These are phyloP conservation scores for Hyaloraphidium curvatum DNA, from an alignment of 192 early-diverging fungal genomes.

Conservation along the genomic window DNA sequence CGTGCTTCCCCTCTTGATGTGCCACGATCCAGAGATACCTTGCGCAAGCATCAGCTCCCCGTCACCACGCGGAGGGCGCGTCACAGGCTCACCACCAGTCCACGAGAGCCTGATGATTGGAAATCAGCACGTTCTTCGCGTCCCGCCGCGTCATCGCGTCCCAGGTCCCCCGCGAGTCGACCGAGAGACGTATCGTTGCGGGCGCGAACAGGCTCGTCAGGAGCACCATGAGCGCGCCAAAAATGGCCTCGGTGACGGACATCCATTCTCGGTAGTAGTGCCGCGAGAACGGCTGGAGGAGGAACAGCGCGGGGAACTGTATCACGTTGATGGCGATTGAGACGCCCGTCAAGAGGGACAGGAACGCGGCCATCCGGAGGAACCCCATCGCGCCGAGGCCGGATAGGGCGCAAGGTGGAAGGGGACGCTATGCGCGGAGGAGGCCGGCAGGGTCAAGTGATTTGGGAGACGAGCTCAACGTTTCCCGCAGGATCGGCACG, in stretches of 20 bases:
- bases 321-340: constrained; percentile 10
- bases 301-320: constrained; percentile 10
- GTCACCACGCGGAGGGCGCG: neutral
- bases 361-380: constrained; percentile 12
- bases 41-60: no score
- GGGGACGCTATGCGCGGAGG: no score
- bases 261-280: constrained; percentile 16
- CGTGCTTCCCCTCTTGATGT: constrained; percentile 50
- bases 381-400: no score
- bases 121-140: no score
- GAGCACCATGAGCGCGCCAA: constrained; percentile 18
- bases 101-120: neutral
- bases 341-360: constrained; percentile 10
- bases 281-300: constrained; percentile 10
- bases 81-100: neutral
- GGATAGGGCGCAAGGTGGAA: no score
- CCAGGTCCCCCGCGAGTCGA: no score
- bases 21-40: constrained; percentile 14
- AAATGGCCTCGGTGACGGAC: constrained; percentile 12
- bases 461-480: no score
- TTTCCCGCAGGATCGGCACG: no score
- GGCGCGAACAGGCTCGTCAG: constrained; percentile 16
- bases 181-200: constrained; percentile 13
- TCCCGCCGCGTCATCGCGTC: no score
- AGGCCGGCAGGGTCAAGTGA: no score